Evolutionary conservation across 116 monocot species (phyloP).

Genomic region (Iris pallida): DNA sequence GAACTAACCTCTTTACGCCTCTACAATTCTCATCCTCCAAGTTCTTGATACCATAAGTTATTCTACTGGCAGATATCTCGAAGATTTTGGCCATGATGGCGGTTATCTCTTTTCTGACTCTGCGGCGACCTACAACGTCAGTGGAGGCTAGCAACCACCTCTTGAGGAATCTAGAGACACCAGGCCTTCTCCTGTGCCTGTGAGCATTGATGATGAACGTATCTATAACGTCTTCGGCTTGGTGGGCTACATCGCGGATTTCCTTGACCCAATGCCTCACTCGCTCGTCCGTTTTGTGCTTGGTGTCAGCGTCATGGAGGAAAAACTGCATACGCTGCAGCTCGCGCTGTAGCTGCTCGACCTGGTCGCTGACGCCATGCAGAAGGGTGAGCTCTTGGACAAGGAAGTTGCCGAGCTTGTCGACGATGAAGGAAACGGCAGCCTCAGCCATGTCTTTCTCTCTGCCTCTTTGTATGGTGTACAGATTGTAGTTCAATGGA

Average conservation of each 20-base stretch:
- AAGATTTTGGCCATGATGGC: neutral
- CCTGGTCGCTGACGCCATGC: neutral
- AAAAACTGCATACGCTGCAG: constrained; percentile 1
- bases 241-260: neutral
- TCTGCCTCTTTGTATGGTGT: neutral
- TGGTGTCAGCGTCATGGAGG: neutral
- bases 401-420: neutral
- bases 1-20: no score
- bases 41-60: neutral
- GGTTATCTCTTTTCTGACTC: neutral
- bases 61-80: neutral
- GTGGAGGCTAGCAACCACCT: neutral
- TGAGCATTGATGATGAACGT: no score
- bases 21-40: neutral
- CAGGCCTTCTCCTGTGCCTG: neutral
- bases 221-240: neutral
- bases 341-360: neutral
- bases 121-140: neutral
- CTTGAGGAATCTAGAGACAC: neutral
- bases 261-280: neutral
- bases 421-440: neutral
- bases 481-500: no score
- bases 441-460: neutral
- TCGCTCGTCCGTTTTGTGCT: neutral
- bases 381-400: neutral